phyloP scores from a whole-genome alignment of 1,284 basidiomycete genomes.

The Trichosporon asahii region DNA sequence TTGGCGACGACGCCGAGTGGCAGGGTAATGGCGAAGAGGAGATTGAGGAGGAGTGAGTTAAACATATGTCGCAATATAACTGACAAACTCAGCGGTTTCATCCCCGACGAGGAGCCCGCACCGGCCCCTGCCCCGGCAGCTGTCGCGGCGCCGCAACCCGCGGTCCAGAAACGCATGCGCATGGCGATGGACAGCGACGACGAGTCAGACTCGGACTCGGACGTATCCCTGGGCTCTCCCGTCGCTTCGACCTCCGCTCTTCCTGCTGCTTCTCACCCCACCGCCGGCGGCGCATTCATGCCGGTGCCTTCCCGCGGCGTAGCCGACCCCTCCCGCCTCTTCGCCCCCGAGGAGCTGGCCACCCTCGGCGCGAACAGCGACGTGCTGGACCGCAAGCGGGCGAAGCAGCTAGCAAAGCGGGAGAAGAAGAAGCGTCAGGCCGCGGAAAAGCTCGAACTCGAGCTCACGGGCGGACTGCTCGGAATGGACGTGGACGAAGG shows the following conservation, averaged over 20 bases:
- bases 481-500: conserved; percentile 44
- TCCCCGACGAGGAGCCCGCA: neutral
- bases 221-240: conserved; percentile 16
- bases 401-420: conserved; percentile 48
- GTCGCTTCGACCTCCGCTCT: conserved; percentile 6
- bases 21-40: conserved; percentile 37
- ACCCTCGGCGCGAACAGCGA: conserved; percentile 32
- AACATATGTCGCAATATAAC: neutral
- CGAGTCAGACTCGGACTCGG: neutral
- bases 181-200: conserved; percentile 5
- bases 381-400: conserved; percentile 37
- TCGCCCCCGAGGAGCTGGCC: conserved; percentile 48
- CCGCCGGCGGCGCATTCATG: conserved; percentile 10
- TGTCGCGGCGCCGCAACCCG: neutral
- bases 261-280: neutral
- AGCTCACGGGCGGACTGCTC: conserved; percentile 44
- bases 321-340: conserved; percentile 29
- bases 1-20: conserved; percentile 47
- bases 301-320: conserved; percentile 5
- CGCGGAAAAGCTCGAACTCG: conserved; percentile 42
- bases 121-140: conserved; percentile 11
- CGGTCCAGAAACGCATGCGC: neutral
- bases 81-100: neutral
- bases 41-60: conserved; percentile 24
- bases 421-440: conserved; percentile 45